Base-by-base conservation (phyloP, 1,284 basidiomycete species). In the Meira miltonrushii region DNA sequence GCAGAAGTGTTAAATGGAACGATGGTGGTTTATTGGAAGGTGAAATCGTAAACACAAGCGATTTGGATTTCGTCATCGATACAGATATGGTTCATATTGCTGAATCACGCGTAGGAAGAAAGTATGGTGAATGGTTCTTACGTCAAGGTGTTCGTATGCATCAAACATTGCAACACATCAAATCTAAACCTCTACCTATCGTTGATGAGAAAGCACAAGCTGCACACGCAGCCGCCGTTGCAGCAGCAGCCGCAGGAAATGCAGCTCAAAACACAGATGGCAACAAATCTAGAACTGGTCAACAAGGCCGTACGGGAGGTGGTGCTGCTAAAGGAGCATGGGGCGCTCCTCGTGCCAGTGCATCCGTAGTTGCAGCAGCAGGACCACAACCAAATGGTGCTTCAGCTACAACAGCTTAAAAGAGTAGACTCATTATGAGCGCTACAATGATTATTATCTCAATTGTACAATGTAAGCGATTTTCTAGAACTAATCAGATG, bases 91-190 rank as follows among this genome's bases (percentile, higher is more conserved):
- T 96, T 8, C 90, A 94, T 74, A 92, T 97, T 71, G 88, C 90
- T 15, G 92, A 97, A 79, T 90, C 89, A 15, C 92, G 92, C 0
- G 87, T 94, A 12, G 92, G 92, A 21, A 81, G 93, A 53, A 86
- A 91, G 57, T 96, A 90, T 76, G 93, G 92, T 1, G 91, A 92
- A 43, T 95, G 91, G 90, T 96, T 96, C 82, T 92, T 96, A 80
- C 87, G 92, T 66, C 73, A 75, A 52, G 70, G 68, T 8, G 69
- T 67, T 4, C 56, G 74, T 9, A 74, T 75, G 72, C 57, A 66
- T 55, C 68, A 75, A 39, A 71, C 70, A 19, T 53, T 74, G 9
- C 28, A 43, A 39, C 68, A 66, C 54, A 68, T 71, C 49, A 65
- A 68, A 61, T 39, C 43, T 47, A 74, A 75, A 57, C 59, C 72